Conservation (phyloP, 2,329 filamentous ascomycete species). For the Tolypocladium ophioglossoides region DNA sequence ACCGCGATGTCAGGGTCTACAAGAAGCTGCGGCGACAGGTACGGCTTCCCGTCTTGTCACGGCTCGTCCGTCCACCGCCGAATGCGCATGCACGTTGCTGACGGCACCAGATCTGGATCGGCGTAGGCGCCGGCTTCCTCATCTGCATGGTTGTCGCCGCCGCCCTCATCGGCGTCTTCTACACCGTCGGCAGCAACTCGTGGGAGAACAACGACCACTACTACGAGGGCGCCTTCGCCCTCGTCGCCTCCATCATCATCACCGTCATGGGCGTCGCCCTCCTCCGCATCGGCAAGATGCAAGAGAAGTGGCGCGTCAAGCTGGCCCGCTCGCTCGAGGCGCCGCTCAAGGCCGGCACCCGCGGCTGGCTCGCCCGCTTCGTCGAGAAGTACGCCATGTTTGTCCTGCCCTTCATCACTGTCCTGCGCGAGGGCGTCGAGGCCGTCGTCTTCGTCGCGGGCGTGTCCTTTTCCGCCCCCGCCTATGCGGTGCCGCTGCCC, state of each 20-base stretch:
- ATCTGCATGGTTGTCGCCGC: conserved; percentile 56
- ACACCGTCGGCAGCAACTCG: conserved; percentile 51
- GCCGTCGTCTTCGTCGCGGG: conserved; percentile 80
- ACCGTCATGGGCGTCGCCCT: conserved; percentile 71
- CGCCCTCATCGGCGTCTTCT: conserved; percentile 64
- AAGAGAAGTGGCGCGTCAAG: conserved; percentile 82
- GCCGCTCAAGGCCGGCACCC: conserved; percentile 32
- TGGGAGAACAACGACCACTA: conserved; percentile 63
- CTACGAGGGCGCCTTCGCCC: conserved; percentile 70
- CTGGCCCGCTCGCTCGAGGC: conserved; percentile 57
- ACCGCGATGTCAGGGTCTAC: conserved; percentile 50
- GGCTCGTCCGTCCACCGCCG: conserved; percentile 25
- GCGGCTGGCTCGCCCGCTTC: conserved; percentile 46
- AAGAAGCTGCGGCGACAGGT: conserved; percentile 60
- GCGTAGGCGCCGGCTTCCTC: conserved; percentile 49
- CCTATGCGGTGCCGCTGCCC: conserved; percentile 65
- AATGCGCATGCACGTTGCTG: neutral
- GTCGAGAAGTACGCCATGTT: conserved; percentile 80
- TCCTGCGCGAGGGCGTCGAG: conserved; percentile 79
- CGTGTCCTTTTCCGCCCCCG: conserved; percentile 66
- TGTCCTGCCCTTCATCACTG: conserved; percentile 73
- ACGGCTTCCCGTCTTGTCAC: neutral
- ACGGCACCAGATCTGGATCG: conserved; percentile 45
- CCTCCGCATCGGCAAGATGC: conserved; percentile 71
- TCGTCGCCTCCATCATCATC: conserved; percentile 71